Percentiles rank a stretch among this genome's conserved stretches.
phyloP scores from a whole-genome alignment of 306 rosid species.

The Albizia julibrissin region DNA sequence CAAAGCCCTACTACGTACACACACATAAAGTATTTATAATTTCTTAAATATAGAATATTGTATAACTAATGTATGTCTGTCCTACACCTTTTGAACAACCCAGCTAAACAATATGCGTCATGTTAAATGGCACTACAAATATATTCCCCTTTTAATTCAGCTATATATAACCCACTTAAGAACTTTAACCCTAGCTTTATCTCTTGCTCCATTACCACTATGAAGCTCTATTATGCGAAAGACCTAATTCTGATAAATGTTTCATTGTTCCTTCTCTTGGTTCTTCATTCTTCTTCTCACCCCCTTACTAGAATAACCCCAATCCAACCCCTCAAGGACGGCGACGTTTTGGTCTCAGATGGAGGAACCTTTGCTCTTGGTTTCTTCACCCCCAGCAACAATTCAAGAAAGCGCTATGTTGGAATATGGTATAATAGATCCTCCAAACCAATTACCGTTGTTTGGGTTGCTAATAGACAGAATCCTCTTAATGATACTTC shows the following conservation, averaged over 20 bases:
- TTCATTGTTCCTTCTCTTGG: not conserved
- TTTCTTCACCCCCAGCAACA: not conserved
- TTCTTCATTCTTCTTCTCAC: not conserved
- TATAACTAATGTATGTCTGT: no score
- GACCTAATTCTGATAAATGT: no score
- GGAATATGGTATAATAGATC: not conserved
- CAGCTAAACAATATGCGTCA: no score
- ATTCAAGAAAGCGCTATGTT: not conserved
- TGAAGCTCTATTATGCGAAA: not conserved
- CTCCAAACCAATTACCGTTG: not conserved
- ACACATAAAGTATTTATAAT: no score
- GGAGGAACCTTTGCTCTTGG: not conserved
- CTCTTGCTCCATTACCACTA: not conserved
- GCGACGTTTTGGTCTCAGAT: not conserved
- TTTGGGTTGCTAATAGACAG: not conserved
- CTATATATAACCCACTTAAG: not conserved
- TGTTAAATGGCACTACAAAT: no score
- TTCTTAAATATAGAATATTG: no score
- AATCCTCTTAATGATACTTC: not conserved
- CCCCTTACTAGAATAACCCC: not conserved
- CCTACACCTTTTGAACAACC: no score
- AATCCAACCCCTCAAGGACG: not conserved
- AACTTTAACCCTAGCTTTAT: not conserved
- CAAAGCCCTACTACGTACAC: no score
- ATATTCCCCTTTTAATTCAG: no score